Evolutionary conservation across 495 filamentous ascomycete genomes (phyloP).

Genomic region (Saxispiralis lemnorum): DNA sequence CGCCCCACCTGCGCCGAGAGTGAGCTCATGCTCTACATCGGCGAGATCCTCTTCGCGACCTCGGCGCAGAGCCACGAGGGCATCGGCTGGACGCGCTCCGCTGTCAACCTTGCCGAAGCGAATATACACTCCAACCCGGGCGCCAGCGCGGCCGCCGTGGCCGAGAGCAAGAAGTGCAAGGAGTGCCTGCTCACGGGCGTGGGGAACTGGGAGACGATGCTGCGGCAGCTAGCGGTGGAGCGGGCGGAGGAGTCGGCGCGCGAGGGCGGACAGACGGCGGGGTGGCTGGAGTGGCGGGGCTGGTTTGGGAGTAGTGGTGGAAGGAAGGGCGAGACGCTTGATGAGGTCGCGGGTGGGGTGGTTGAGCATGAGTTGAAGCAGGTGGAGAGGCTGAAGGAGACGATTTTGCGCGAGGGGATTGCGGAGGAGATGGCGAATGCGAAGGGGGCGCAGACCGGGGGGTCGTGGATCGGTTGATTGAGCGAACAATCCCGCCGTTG

Average conservation of each 20-base stretch:
- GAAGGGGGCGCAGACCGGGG: neutral
- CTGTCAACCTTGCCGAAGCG: slow-evolving; percentile 13
- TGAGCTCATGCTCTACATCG: slow-evolving; percentile 71
- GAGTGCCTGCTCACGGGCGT: slow-evolving; percentile 11
- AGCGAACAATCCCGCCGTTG: too few species aligned
- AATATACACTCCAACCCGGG: slow-evolving; percentile 1
- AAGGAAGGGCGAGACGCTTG: slow-evolving; percentile 8
- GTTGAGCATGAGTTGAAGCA: slow-evolving; percentile 11
- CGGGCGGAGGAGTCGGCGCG: neutral
- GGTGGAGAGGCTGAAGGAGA: slow-evolving; percentile 9
- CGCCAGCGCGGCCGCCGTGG: neutral
- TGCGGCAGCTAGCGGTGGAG: slow-evolving; percentile 7
- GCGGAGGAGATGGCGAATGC: slow-evolving; percentile 3
- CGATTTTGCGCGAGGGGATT: slow-evolving; percentile 7
- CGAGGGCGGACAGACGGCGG: slow-evolving; percentile 5
- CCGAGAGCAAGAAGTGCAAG: slow-evolving; percentile 8
- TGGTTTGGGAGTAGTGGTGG: slow-evolving; percentile 13
- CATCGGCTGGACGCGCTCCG: slow-evolving; percentile 15
- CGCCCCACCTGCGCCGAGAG: slow-evolving; percentile 63
- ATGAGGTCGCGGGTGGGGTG: slow-evolving; percentile 3
- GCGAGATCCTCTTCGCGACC: slow-evolving; percentile 73
- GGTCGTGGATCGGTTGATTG: neutral
- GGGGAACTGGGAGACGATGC: slow-evolving; percentile 14
- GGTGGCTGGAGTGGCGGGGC: slow-evolving; percentile 9
- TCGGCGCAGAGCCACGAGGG: slow-evolving; percentile 6